Base-by-base conservation (phyloP, 148 eudicot species). In the Diospyros kaki region DNA sequence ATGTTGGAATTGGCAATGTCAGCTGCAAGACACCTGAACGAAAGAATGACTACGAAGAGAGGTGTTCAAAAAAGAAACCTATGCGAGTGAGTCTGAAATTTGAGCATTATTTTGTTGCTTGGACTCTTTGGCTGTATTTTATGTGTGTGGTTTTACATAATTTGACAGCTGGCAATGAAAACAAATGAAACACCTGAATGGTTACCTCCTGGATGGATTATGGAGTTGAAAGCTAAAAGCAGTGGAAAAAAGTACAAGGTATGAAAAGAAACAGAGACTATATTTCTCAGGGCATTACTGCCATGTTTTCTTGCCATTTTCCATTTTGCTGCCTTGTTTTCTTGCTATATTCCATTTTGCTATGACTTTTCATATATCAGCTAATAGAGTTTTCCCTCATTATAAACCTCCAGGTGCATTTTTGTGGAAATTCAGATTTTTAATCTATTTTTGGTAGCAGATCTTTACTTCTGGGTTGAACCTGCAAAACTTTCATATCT, bases 161-260 rank as follows among this genome's bases (percentile, higher is more conserved):
- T 60, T 28, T 78, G 68, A 38, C 71, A 83, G 86, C 42, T 11
- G 69, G 59, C 43, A 63, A 45, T 9, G 63, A 69, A 77, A 71
- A 75, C 75, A 73, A 65, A 86, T 79, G 85, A 83, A 18, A 73
- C 54, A 73, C 71, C 74, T 52, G 85, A 84, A 48, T 83, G 86
- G 86, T 82, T 90, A 76, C 98, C 96, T 68, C 74, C 64, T 68
- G 98, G 93, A 71, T 93, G 98, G 98, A 77, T 40, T 51, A 46
- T 85, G 68, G 93, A 89, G 77, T 56, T 43, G 59, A 90, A 69
- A 80, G 67, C 55, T 45, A 78, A 83, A 51, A 77, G 78, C 39
- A 68, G 77, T 48, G 90, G 86, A 58, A 61, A 52, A 8, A 55
- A 42, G 51, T 84, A 86, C 73, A 87, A 86, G 94, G 94, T 90